A percentile compares a stretch with the other conserved stretches of the same genome.
Evolutionary conservation across 176 grass and related monocot species (phyloP).

Genomic region (Elaeis guineensis): DNA sequence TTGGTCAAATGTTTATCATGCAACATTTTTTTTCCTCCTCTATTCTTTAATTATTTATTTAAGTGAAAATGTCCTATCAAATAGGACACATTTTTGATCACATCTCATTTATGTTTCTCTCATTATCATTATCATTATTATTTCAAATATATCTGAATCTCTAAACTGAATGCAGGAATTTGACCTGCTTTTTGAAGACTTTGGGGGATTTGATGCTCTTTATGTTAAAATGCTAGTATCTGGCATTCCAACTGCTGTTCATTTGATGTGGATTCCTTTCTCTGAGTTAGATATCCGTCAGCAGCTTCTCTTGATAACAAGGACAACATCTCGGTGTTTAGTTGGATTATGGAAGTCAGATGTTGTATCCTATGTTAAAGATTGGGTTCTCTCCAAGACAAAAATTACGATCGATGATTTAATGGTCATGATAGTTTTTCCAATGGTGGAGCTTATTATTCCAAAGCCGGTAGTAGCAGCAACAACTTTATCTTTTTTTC

Average conservation of each 20-base stretch:
- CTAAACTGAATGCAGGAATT: constrained; percentile 16
- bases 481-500: not conserved
- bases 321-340: constrained; percentile 6
- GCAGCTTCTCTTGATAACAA: constrained; percentile 20
- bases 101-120: too few species aligned
- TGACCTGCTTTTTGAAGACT: constrained; percentile 32
- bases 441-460: constrained; percentile 18
- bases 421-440: constrained; percentile 21
- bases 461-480: constrained; percentile 10
- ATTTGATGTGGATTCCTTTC: constrained; percentile 29
- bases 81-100: too few species aligned
- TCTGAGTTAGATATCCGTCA: constrained; percentile 21
- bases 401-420: constrained; percentile 23
- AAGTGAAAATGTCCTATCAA: too few species aligned
- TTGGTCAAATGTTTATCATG: constrained; percentile 3
- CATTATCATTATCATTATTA: too few species aligned
- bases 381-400: not conserved
- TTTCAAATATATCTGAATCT: too few species aligned
- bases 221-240: constrained; percentile 32
- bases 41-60: too few species aligned
- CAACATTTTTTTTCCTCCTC: not conserved
- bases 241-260: constrained; percentile 32
- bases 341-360: constrained; percentile 18
- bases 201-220: constrained; percentile 26
- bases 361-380: constrained; percentile 14